These are phyloP conservation scores for Herpetospermum pedunculosum DNA, from an alignment of 306 rosid species.

Conservation along the genomic window DNA sequence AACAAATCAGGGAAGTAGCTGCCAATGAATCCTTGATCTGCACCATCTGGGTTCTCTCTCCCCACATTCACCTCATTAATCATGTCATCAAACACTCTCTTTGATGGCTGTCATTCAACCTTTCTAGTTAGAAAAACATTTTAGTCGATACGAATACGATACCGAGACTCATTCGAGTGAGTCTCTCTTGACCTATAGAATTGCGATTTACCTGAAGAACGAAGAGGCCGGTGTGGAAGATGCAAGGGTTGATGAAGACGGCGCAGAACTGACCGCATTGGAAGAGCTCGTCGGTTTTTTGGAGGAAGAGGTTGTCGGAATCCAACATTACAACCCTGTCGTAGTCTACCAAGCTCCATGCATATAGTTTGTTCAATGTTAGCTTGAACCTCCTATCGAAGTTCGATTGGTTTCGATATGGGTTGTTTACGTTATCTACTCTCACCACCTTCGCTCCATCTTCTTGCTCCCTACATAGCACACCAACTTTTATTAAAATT, in stretches of 20 bases:
- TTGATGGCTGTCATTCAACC: conserved; percentile 56
- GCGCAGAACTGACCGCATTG: conserved; percentile 90
- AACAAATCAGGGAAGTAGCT: conserved; percentile 83
- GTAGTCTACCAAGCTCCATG: conserved; percentile 75
- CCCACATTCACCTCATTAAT: conserved; percentile 45
- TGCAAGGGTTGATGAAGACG: conserved; percentile 77
- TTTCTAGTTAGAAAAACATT: not conserved
- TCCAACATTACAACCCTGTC: conserved; percentile 87
- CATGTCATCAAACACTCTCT: conserved; percentile 70
- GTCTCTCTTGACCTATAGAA: not conserved
- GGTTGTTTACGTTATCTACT: conserved; percentile 72
- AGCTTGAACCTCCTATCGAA: conserved; percentile 66
- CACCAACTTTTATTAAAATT: not conserved
- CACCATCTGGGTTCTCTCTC: conserved; percentile 87
- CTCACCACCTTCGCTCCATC: conserved; percentile 83
- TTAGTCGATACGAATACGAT: not conserved
- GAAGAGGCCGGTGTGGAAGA: conserved; percentile 84
- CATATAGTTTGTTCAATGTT: conserved; percentile 74
- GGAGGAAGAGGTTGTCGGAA: conserved; percentile 81
- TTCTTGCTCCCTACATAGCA: conserved; percentile 44
- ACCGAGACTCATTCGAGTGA: not conserved
- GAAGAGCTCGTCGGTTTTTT: conserved; percentile 63
- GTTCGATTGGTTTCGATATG: conserved; percentile 47
- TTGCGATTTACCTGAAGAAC: conserved; percentile 48
- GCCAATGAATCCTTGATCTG: conserved; percentile 91